Evolutionary conservation across 176 grass and related monocot genomes (phyloP).

Genomic region (Thinopyrum elongatum): DNA sequence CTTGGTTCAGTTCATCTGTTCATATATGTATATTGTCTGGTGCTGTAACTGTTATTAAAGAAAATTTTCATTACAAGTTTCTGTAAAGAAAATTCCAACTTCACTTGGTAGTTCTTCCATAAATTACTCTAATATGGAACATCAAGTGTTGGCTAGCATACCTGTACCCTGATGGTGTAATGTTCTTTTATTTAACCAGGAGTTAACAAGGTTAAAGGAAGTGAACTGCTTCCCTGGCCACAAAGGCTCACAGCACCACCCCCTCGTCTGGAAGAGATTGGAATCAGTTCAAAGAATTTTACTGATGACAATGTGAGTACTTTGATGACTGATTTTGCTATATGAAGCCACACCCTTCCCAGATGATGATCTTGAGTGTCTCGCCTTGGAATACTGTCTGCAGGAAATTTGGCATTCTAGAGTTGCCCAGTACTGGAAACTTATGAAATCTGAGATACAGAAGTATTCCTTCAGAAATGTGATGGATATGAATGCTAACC

Average conservation of each 20-base stretch:
- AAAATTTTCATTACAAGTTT: background rate
- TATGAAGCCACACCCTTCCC: background rate
- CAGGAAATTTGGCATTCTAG: slow-evolving; percentile 72
- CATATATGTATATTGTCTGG: background rate
- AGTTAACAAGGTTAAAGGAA: slow-evolving; percentile 51
- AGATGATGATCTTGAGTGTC: background rate
- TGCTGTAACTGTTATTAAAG: background rate
- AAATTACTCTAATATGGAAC: background rate
- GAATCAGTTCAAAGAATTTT: slow-evolving; percentile 51
- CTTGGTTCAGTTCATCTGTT: background rate
- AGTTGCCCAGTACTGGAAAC: slow-evolving; percentile 68
- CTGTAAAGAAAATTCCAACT: background rate
- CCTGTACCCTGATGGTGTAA: slow-evolving; percentile 1
- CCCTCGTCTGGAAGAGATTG: slow-evolving; percentile 58
- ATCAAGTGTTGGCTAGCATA: background rate
- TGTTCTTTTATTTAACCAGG: slow-evolving; percentile 36
- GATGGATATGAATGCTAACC: slow-evolving; percentile 75
- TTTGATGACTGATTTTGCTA: background rate
- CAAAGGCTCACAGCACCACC: slow-evolving; percentile 66
- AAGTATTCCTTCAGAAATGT: slow-evolving; percentile 71
- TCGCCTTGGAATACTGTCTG: slow-evolving; percentile 24
- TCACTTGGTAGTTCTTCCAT: background rate
- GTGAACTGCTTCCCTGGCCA: slow-evolving; percentile 66
- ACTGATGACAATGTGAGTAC: slow-evolving; percentile 54
- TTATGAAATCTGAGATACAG: slow-evolving; percentile 57